Base-by-base conservation (phyloP, 495 filamentous ascomycete species). In the Melanomma pulvis-pyrius region DNA sequence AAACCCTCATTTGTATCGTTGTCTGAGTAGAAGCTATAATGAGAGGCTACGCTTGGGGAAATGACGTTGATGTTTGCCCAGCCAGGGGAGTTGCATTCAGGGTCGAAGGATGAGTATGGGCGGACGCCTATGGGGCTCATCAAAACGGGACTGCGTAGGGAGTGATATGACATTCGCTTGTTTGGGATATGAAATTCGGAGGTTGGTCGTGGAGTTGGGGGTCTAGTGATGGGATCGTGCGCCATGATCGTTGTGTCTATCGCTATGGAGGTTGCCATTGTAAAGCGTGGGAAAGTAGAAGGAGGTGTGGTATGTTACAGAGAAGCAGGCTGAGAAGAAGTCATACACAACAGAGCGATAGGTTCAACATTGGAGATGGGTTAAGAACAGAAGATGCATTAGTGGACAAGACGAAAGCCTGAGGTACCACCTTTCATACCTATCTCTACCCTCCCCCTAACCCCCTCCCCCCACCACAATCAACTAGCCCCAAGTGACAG, bases 1-100 rank as follows among this genome's bases (percentile, higher is more conserved):
- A 63, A 60, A 17, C 39, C 8, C 12, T 36, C 60, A 19, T 54
- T 32, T 7, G 12, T 36, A 17, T 69, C 66, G 3, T 9, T 6
- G 50, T 70, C 51, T 17, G 67, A 70, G n/a, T 57, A 46, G 4
- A 65, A 11, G 50, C 56, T 65, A n/a, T 47, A 57, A 36, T 60
- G 50, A 0, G 61, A 70, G 19, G 49, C 61, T 8, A 50, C 61
- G 32, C 55, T 49, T 21, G 67, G 67, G 11, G 67, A 65, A 13
- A 64, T 59, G n/a, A 65, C 39, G 41, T 57, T 61, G 21, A 66
- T 66, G n/a, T 52, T 19, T 24, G 47, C 49, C 61, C 50, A 61
- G 12, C 39, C 34, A 17, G 67, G 61, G 39, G 61, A 61, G 28
- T n/a, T 28, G 19, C 26, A 17, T 9, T 49, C 52, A 30, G 32